Evolutionary conservation across 2,329 filamentous ascomycete species (phyloP).

Genomic region (Monosporascus sp.): DNA sequence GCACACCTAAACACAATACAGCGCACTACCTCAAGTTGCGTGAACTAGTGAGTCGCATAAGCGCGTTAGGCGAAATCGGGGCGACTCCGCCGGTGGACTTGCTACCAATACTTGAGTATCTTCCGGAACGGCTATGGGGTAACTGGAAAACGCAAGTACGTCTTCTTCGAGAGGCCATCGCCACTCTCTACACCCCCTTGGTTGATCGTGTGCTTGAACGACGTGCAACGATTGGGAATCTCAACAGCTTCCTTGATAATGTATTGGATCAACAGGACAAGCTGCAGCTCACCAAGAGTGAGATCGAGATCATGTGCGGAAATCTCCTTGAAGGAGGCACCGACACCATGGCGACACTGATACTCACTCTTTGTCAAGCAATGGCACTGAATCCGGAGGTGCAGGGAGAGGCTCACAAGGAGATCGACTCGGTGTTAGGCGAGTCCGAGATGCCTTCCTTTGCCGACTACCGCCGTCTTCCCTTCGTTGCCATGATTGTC

Average conservation of each 20-base stretch:
- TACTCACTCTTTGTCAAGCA: slow-evolving; percentile 33
- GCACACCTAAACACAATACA: background rate
- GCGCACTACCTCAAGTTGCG: background rate
- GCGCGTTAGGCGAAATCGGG: slow-evolving; percentile 38
- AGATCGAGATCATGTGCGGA: slow-evolving; percentile 32
- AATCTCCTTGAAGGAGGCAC: slow-evolving; percentile 29
- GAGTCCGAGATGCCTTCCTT: slow-evolving; percentile 30
- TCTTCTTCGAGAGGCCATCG: slow-evolving; percentile 34
- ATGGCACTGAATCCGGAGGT: slow-evolving; percentile 37
- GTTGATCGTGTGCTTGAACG: slow-evolving; percentile 28
- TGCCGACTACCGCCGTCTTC: slow-evolving; percentile 32
- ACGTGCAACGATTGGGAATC: background rate
- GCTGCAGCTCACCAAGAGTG: slow-evolving; percentile 20
- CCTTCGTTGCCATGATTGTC: slow-evolving; percentile 35
- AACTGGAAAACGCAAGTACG: slow-evolving; percentile 33
- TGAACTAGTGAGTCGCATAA: slow-evolving; percentile 35
- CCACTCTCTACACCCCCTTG: slow-evolving; percentile 33
- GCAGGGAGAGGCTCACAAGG: slow-evolving; percentile 32
- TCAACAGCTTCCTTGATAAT: background rate
- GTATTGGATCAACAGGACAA: slow-evolving; percentile 16
- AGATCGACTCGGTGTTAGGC: slow-evolving; percentile 35
- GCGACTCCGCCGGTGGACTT: slow-evolving; percentile 44
- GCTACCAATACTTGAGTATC: slow-evolving; percentile 36
- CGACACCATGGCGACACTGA: slow-evolving; percentile 29
- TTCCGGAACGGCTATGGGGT: slow-evolving; percentile 35